Percentiles rank a stretch among this genome's conserved stretches.
Evolutionary conservation across 345 rosid genomes (phyloP).

Genomic region (Gossypium bickii): DNA sequence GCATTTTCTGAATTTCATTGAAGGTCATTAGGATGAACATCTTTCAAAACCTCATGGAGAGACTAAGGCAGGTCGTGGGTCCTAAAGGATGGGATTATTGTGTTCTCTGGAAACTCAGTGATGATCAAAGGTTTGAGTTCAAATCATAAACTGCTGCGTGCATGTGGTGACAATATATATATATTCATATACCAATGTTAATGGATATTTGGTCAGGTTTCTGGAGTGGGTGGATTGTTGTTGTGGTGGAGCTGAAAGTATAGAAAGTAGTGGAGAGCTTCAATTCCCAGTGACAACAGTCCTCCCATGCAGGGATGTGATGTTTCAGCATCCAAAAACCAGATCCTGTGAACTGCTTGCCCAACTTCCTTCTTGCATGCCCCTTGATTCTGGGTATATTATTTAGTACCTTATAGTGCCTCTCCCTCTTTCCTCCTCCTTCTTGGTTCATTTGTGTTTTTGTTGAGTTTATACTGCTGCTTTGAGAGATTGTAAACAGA

Average conservation of each 20-base stretch:
- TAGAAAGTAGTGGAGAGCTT: conserved; percentile 39
- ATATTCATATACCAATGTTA: not conserved
- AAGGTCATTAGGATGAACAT: conserved; percentile 33
- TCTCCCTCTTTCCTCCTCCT: not conserved
- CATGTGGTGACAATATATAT: not conserved
- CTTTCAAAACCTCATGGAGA: conserved; percentile 54
- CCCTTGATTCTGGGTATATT: conserved; percentile 29
- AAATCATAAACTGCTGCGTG: not conserved
- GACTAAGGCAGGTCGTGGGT: conserved; percentile 67
- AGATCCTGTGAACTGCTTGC: conserved; percentile 68
- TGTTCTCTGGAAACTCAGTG: conserved; percentile 72
- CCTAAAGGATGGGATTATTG: conserved; percentile 75
- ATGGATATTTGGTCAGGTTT: conserved; percentile 24
- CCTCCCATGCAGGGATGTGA: conserved; percentile 57
- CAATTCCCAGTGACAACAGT: conserved; percentile 36
- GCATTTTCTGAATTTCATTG: not conserved
- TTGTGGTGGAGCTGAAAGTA: conserved; percentile 59
- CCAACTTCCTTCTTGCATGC: conserved; percentile 57
- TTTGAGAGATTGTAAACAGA: conserved; percentile 28
- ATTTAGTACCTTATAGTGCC: not conserved
- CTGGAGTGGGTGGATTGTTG: conserved; percentile 83
- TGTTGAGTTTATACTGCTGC: not conserved
- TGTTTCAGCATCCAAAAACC: conserved; percentile 60
- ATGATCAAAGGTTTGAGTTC: conserved; percentile 69
- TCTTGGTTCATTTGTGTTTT: not conserved